These are phyloP conservation scores for Piper betle DNA, from an alignment of 164 flowering plant species.

Conservation along the genomic window DNA sequence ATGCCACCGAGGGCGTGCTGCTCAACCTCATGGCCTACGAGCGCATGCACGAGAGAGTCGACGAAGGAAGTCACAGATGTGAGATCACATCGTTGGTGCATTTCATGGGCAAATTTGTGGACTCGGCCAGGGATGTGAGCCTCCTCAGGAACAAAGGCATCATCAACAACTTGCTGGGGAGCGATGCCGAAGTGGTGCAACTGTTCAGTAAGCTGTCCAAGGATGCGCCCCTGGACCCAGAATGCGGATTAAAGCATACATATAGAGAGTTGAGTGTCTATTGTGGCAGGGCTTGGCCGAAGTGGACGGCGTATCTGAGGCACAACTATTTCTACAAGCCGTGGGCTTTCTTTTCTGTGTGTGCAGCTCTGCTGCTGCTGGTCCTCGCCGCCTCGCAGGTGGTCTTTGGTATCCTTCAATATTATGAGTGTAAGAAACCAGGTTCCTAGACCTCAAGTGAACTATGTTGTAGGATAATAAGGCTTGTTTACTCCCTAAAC, in stretches of 20 bases:
- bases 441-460: too few species aligned
- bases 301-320: slow-evolving; percentile 2
- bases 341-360: neutral
- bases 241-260: neutral
- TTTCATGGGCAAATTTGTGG: slow-evolving; percentile 9
- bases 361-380: neutral
- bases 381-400: neutral
- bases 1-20: slow-evolving; percentile 2
- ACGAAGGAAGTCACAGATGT: neutral
- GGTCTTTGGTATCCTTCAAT: neutral
- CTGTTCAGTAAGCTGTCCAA: slow-evolving; percentile 6
- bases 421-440: neutral
- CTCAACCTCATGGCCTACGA: slow-evolving; percentile 12
- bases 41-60: neutral
- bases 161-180: slow-evolving; percentile 2
- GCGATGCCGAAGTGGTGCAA: slow-evolving; percentile 8
- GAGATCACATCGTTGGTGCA: slow-evolving; percentile 7
- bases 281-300: slow-evolving; percentile 1
- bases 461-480: too few species aligned
- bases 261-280: neutral
- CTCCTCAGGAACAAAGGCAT: slow-evolving; percentile 3
- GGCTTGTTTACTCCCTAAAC: too few species aligned
- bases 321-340: slow-evolving; percentile 1
- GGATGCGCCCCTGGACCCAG: slow-evolving; percentile 4
- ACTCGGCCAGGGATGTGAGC: slow-evolving; percentile 8